These are phyloP conservation scores for Xylariomycetidae sp. DNA, from an alignment of 2,329 filamentous ascomycete genomes.

Conservation along the genomic window DNA sequence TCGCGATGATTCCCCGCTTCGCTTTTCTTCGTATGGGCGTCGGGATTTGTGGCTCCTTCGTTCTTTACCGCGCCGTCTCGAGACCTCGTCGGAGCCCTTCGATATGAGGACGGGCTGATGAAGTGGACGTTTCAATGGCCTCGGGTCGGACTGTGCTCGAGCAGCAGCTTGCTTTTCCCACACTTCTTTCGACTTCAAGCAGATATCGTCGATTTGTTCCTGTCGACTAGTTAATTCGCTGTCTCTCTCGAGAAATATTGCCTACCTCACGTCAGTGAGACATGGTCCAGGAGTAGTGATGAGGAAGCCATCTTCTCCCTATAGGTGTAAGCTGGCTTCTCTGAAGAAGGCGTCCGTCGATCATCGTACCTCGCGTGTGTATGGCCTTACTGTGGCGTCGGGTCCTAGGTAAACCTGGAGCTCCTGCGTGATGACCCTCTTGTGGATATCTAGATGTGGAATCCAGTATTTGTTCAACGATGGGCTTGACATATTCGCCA, in stretches of 20 bases:
- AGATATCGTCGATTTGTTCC: constrained; percentile 62
- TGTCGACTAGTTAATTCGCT: constrained; percentile 24
- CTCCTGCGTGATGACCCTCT: constrained; percentile 54
- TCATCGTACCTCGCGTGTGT: constrained; percentile 48
- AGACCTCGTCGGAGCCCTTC: constrained; percentile 31
- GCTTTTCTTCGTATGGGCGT: constrained; percentile 26
- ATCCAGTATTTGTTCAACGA: constrained; percentile 58
- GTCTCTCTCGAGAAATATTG: constrained; percentile 1
- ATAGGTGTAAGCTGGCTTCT: constrained; percentile 20
- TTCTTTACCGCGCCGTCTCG: constrained; percentile 30
- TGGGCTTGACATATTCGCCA: constrained; percentile 30
- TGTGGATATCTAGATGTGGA: constrained; percentile 54
- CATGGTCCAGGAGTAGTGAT: constrained; percentile 55
- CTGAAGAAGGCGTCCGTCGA: constrained; percentile 12
- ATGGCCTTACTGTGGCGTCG: constrained; percentile 52
- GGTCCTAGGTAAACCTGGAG: constrained; percentile 56
- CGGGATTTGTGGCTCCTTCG: constrained; percentile 26
- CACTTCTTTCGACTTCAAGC: constrained; percentile 52
- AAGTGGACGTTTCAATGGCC: constrained; percentile 50
- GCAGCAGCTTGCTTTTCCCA: constrained; percentile 55
- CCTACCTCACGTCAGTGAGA: constrained; percentile 50
- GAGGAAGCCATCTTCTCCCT: constrained; percentile 59
- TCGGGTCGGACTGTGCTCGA: constrained; percentile 39
- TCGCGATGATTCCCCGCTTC: constrained; percentile 20
- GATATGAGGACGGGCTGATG: constrained; percentile 52